Percentiles rank a stretch among this genome's conserved stretches.
Evolutionary conservation across 352 stramenopile species (phyloP).

Genomic region (Labyrinthula sp.): DNA sequence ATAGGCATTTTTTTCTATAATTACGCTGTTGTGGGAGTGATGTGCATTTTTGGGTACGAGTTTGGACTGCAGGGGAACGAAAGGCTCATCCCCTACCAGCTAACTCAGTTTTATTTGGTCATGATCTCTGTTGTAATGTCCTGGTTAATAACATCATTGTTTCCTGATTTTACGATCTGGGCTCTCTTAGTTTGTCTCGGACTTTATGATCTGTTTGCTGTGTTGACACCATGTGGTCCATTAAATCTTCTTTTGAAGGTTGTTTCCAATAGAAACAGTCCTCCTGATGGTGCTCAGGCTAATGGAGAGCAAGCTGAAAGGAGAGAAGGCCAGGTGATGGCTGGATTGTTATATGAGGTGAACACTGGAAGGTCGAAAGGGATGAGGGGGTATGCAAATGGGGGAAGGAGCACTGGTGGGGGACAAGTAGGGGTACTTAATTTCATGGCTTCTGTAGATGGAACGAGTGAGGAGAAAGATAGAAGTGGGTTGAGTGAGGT

Average conservation of each 20-base stretch:
- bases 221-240: conserved; percentile 76
- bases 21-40: conserved; percentile 52
- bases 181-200: conserved; percentile 67
- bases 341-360: conserved; percentile 32
- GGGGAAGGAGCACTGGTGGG: background rate
- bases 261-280: background rate
- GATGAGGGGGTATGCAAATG: background rate
- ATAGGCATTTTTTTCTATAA: conserved; percentile 62
- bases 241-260: conserved; percentile 58
- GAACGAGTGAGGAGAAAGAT: background rate
- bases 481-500: background rate
- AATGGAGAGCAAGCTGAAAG: conserved; percentile 57
- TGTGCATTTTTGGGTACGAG: conserved; percentile 64
- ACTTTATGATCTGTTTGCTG: conserved; percentile 72
- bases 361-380: background rate
- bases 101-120: conserved; percentile 72
- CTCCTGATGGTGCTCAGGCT: conserved; percentile 65
- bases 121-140: conserved; percentile 74
- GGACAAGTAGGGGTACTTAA: conserved; percentile 5
- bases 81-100: conserved; percentile 38
- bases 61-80: no score
- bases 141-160: conserved; percentile 74
- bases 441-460: conserved; percentile 24
- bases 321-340: conserved; percentile 74
- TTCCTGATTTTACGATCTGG: conserved; percentile 73